Conservation (phyloP, 345 rosid genomes). For the Lenwebbia sp. region DNA sequence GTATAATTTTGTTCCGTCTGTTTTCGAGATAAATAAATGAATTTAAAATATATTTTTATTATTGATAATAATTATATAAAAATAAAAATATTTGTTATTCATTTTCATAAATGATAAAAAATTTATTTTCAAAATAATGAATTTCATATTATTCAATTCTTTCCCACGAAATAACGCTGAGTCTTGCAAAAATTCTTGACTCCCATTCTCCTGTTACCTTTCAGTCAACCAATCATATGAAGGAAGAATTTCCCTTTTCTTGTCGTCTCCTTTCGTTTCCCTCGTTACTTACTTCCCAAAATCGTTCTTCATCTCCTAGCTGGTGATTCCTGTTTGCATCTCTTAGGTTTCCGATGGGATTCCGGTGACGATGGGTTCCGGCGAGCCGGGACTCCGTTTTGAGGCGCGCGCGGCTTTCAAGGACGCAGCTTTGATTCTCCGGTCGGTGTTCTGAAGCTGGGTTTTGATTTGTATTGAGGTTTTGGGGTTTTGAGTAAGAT, state of each 20-base stretch:
- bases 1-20: background rate
- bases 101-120: no score
- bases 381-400: background rate
- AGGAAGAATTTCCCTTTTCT: background rate
- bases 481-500: background rate
- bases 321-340: background rate
- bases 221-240: background rate
- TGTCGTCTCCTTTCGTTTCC: background rate
- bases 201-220: no score
- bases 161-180: no score
- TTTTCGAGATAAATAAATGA: no score
- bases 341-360: background rate
- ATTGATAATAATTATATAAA: no score
- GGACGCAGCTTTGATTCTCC: background rate
- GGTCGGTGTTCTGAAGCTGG: background rate
- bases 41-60: no score
- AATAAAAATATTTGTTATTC: no score
- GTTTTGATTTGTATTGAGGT: background rate
- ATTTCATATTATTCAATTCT: no score
- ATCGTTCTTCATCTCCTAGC: background rate
- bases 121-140: no score
- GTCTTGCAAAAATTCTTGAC: no score
- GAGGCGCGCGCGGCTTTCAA: background rate
- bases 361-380: background rate
- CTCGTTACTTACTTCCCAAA: background rate